These are phyloP conservation scores for Nakaseomyces bracarensis DNA, from an alignment of 1,139 yeast species.

Conservation along the genomic window DNA sequence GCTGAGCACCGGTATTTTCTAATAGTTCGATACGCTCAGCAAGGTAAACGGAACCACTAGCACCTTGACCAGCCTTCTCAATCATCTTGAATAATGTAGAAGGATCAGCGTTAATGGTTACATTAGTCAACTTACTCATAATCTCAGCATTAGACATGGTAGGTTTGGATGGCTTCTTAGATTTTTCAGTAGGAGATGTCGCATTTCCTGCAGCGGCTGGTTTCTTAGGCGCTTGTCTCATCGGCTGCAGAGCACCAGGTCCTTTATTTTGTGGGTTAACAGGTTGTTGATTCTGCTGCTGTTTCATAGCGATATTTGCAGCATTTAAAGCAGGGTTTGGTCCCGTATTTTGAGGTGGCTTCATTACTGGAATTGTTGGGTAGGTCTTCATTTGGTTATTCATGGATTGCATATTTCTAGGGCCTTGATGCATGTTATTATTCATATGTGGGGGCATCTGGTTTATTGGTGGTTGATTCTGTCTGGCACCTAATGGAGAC, in stretches of 20 bases:
- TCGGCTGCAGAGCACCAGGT: slow-evolving; percentile 21
- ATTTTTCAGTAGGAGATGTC: slow-evolving; percentile 33
- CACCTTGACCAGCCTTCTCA: slow-evolving; percentile 99
- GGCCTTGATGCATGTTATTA: not conserved
- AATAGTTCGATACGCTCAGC: slow-evolving; percentile 51
- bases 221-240: slow-evolving; percentile 31
- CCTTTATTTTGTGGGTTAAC: slow-evolving; percentile 10
- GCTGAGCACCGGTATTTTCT: slow-evolving; percentile 14
- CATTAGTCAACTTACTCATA: slow-evolving; percentile 73
- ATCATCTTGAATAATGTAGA: slow-evolving; percentile 75
- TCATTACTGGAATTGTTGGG: slow-evolving; percentile 16
- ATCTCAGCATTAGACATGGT: slow-evolving; percentile 82
- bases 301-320: slow-evolving; percentile 19
- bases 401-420: slow-evolving; percentile 12
- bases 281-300: slow-evolving; percentile 9
- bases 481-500: slow-evolving; percentile 7
- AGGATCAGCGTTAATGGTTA: slow-evolving; percentile 79
- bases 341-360: slow-evolving; percentile 5
- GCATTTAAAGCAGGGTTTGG: slow-evolving; percentile 23
- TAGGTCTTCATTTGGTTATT: slow-evolving; percentile 25
- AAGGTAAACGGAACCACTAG: slow-evolving; percentile 89
- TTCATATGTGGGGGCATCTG: slow-evolving; percentile 9
- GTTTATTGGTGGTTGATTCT: slow-evolving; percentile 11
- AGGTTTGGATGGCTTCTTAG: slow-evolving; percentile 52
- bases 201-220: slow-evolving; percentile 30